Conservation (phyloP, 2,329 filamentous ascomycete species). For the Verticillium klebahnii region DNA sequence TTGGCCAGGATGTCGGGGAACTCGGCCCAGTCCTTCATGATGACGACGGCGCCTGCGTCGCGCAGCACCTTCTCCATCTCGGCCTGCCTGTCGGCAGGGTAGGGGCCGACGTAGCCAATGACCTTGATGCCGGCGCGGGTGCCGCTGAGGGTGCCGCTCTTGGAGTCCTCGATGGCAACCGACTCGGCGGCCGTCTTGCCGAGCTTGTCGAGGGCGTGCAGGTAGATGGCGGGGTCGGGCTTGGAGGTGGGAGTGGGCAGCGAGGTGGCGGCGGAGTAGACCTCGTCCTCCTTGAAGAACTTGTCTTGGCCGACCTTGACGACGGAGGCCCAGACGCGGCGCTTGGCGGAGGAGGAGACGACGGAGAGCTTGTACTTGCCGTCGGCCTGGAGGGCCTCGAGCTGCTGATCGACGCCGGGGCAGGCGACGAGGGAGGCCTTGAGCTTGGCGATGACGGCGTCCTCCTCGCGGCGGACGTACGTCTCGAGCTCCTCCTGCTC, state of each 20-base stretch:
- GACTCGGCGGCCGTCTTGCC: conserved; percentile 67
- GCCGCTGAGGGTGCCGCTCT: conserved; percentile 71
- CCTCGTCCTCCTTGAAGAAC: conserved; percentile 69
- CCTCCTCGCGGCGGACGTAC: conserved; percentile 75
- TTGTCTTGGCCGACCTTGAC: conserved; percentile 74
- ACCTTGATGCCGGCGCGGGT: conserved; percentile 74
- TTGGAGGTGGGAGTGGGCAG: conserved; percentile 79
- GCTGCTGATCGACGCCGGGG: conserved; percentile 60
- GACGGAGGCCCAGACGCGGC: conserved; percentile 72
- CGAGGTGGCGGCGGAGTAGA: conserved; percentile 80
- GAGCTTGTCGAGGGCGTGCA: conserved; percentile 69
- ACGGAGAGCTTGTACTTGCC: conserved; percentile 72
- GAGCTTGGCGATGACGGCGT: conserved; percentile 78
- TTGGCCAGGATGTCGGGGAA: conserved; percentile 43
- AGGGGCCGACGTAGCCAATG: conserved; percentile 82
- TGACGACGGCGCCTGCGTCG: conserved; percentile 56
- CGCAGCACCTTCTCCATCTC: conserved; percentile 60
- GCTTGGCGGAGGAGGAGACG: conserved; percentile 74
- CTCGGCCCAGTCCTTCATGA: conserved; percentile 58
- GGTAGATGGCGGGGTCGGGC: conserved; percentile 85
- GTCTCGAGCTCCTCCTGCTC: conserved; percentile 61
- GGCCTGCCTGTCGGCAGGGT: conserved; percentile 54
- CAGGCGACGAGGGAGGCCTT: conserved; percentile 64
- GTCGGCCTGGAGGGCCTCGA: conserved; percentile 56
- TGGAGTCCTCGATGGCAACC: conserved; percentile 84